These are phyloP conservation scores for Malus hybrid DNA, from an alignment of 331 rosid species.

Conservation along the genomic window DNA sequence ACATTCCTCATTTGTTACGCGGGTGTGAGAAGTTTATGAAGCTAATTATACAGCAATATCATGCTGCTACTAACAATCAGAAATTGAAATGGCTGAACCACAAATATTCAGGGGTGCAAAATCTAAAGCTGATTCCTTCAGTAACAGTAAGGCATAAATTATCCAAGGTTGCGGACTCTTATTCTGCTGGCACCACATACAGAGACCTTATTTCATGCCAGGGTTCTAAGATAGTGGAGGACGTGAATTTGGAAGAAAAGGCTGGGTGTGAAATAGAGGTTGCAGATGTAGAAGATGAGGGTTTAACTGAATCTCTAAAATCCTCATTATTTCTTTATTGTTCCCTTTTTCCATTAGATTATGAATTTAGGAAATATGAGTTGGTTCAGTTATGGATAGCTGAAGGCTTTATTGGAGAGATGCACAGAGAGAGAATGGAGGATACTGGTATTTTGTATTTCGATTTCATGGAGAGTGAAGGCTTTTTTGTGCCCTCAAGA, in stretches of 20 bases:
- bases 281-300: no score
- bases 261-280: not conserved
- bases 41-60: no score
- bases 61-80: no score
- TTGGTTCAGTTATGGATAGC: conserved; percentile 12
- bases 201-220: not conserved
- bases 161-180: not conserved
- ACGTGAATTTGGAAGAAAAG: not conserved
- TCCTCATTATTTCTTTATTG: not conserved
- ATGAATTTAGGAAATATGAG: not conserved
- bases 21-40: no score
- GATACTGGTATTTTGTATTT: not conserved
- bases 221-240: not conserved
- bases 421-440: not conserved
- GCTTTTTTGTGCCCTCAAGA: not conserved
- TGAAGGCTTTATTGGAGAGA: not conserved
- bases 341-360: not conserved
- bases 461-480: not conserved
- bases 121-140: not conserved
- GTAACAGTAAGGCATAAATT: not conserved
- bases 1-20: no score
- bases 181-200: not conserved
- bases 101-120: not conserved
- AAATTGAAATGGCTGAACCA: no score
- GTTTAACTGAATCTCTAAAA: no score